Conservation (phyloP, 2,329 filamentous ascomycete species). For the Helminthosporium solani region DNA sequence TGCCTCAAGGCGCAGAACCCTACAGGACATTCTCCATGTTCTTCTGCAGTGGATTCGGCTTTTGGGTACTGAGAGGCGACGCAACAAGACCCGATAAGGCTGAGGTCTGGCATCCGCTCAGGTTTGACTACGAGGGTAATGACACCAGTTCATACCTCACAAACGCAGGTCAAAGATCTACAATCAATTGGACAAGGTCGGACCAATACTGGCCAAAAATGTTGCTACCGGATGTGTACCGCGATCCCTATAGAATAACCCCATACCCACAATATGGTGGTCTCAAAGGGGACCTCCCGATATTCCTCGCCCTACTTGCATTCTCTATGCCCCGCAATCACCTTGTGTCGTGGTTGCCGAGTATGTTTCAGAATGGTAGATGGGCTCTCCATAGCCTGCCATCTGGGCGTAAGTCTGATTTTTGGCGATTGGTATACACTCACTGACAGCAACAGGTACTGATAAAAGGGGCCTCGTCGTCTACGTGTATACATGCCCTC, state of each 20-base stretch:
- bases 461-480: slow-evolving; percentile 31
- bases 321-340: slow-evolving; percentile 18
- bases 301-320: slow-evolving; percentile 35
- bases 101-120: slow-evolving; percentile 20
- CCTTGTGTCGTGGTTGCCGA: slow-evolving; percentile 15
- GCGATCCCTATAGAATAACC: slow-evolving; percentile 1
- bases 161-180: slow-evolving; percentile 13
- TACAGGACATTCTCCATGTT: slow-evolving; percentile 23
- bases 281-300: slow-evolving; percentile 33
- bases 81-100: slow-evolving; percentile 9
- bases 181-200: slow-evolving; percentile 10
- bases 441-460: slow-evolving; percentile 14
- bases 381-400: slow-evolving; percentile 18
- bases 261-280: slow-evolving; percentile 18
- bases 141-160: slow-evolving; percentile 29
- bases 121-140: slow-evolving; percentile 19
- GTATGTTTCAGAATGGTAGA: slow-evolving; percentile 15
- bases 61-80: slow-evolving; percentile 22
- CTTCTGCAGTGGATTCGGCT: slow-evolving; percentile 21
- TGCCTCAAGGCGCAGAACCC: background rate
- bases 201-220: slow-evolving; percentile 20
- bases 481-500: slow-evolving; percentile 19
- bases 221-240: slow-evolving; percentile 31
- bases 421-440: too few species aligned
- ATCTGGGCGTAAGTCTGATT: too few species aligned